Conservation (phyloP, 495 filamentous ascomycete genomes). For the Penicillium lagena region DNA sequence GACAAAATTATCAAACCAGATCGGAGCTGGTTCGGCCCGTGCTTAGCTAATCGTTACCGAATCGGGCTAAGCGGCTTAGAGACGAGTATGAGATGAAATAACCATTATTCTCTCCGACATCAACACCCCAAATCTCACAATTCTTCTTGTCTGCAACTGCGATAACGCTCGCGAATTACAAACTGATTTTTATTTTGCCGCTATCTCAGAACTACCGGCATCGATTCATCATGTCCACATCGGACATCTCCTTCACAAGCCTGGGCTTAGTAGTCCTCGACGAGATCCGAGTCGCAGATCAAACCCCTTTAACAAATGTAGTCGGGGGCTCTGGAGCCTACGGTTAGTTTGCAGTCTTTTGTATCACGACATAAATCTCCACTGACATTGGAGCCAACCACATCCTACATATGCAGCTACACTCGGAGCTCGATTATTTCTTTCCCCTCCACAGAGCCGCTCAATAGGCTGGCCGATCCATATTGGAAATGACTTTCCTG, state of each 20-base stretch:
- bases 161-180: too few species aligned
- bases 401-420: conserved; percentile 13
- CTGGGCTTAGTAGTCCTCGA: conserved; percentile 31
- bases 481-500: conserved; percentile 71
- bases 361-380: neutral
- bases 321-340: conserved; percentile 31
- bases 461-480: conserved; percentile 80
- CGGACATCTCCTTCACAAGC: conserved; percentile 19
- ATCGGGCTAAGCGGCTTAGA: too few species aligned
- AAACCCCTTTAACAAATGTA: conserved; percentile 16
- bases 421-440: conserved; percentile 26
- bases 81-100: too few species aligned
- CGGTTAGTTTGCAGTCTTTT: conserved; percentile 10
- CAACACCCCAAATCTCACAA: too few species aligned
- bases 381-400: neutral
- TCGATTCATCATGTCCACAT: too few species aligned
- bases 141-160: too few species aligned
- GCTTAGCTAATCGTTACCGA: conserved; percentile 7
- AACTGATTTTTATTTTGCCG: too few species aligned
- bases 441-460: conserved; percentile 7
- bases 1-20: neutral
- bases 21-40: neutral
- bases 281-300: conserved; percentile 20
- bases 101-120: too few species aligned
- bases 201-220: too few species aligned